A percentile compares a stretch with the other conserved stretches of the same genome.
phyloP scores from a whole-genome alignment of 208 protist species.

The Strigomonas oncopelti region DNA sequence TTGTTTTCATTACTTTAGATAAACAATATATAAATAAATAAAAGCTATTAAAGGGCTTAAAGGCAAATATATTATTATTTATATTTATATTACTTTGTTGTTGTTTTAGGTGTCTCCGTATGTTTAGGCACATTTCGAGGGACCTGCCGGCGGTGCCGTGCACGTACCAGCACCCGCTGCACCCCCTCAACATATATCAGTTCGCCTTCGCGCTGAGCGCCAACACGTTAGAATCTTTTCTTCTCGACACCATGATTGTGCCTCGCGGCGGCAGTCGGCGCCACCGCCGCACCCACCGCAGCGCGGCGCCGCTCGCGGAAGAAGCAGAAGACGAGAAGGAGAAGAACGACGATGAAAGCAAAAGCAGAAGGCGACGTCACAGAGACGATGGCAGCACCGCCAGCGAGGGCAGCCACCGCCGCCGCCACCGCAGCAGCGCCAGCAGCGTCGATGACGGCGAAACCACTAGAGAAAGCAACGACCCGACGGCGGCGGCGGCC shows the following conservation, averaged over 20 bases:
- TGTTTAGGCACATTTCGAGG: conserved; percentile 5
- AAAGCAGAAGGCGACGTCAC: neutral
- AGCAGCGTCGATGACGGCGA: conserved; percentile 1
- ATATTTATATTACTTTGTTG: too few species aligned
- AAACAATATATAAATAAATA: too few species aligned
- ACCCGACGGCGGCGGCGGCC: neutral
- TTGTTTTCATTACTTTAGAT: too few species aligned
- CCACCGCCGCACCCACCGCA: conserved; percentile 7
- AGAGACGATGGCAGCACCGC: neutral
- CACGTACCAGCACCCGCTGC: conserved; percentile 32
- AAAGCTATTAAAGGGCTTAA: too few species aligned
- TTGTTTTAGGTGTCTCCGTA: too few species aligned
- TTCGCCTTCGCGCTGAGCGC: conserved; percentile 31
- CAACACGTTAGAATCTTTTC: conserved; percentile 47
- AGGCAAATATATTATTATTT: too few species aligned
- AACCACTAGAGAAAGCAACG: neutral
- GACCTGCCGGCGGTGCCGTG: conserved; percentile 23
- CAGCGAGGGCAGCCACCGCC: neutral
- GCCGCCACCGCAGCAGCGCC: neutral
- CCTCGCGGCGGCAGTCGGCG: conserved; percentile 27
- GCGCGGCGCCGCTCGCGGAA: neutral
- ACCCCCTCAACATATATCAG: conserved; percentile 51
- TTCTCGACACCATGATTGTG: conserved; percentile 56
- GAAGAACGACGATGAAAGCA: neutral
- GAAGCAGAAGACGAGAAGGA: conserved; percentile 4